Percentiles rank a stretch among this genome's conserved stretches.
These are phyloP conservation scores for Takashimella tepidaria DNA, from an alignment of 1,284 basidiomycete species.

Conservation along the genomic window DNA sequence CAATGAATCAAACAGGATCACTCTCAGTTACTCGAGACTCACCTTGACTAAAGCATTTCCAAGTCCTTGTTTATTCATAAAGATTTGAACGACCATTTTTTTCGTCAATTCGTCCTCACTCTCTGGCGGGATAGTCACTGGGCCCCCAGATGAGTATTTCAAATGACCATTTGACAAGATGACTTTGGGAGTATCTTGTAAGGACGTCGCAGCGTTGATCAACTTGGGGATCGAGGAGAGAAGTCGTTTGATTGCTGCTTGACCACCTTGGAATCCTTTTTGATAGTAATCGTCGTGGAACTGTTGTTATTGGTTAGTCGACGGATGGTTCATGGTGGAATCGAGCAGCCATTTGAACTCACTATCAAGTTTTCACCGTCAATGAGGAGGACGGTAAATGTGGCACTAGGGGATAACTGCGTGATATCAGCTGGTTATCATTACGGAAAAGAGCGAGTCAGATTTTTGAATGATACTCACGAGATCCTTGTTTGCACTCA, in stretches of 20 bases:
- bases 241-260: conserved; percentile 31
- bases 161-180: neutral
- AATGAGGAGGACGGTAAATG: conserved; percentile 35
- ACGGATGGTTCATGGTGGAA: too few relatives aligned
- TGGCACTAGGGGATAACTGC: conserved; percentile 12
- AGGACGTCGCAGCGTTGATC: conserved; percentile 6
- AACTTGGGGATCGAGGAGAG: conserved; percentile 24
- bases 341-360: too few relatives aligned
- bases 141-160: neutral
- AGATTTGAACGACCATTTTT: conserved; percentile 35
- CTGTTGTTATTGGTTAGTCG: conserved; percentile 12
- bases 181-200: neutral
- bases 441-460: too few relatives aligned
- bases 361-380: conserved; percentile 43
- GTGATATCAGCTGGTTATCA: neutral
- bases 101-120: conserved; percentile 2
- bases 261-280: conserved; percentile 35
- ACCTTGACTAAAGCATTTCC: conserved; percentile 38
- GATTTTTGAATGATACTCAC: too few relatives aligned
- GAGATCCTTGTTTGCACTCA: conserved; percentile 21
- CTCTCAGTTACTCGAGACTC: conserved; percentile 1
- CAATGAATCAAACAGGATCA: neutral
- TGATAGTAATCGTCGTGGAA: conserved; percentile 29
- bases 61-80: conserved; percentile 38
- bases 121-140: conserved; percentile 4